A percentile compares a stretch with the other conserved stretches of the same genome.
These are phyloP conservation scores for Scenedesmus sp. DNA, from an alignment of 163 green algal species.

Conservation along the genomic window DNA sequence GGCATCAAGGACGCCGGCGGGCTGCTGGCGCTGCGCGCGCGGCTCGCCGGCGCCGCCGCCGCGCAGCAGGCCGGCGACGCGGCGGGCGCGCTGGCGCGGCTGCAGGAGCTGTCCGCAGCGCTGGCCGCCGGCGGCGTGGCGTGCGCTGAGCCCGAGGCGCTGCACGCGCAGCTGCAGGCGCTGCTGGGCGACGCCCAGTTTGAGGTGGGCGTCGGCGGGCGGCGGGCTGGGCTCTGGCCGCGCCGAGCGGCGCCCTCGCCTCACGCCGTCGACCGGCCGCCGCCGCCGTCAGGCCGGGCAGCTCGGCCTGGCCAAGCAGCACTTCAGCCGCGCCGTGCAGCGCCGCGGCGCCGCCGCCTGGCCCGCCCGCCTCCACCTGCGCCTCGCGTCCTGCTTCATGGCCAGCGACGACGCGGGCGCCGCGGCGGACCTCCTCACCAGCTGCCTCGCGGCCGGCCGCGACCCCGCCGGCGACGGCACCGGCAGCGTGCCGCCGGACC, in stretches of 20 bases:
- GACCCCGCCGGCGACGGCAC: not conserved
- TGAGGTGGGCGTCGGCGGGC: too few relatives aligned
- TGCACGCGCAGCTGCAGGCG: constrained; percentile 4
- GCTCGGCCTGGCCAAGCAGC: constrained; percentile 39
- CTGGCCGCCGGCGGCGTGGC: not conserved
- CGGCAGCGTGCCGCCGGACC: not conserved
- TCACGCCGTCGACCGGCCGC: too few relatives aligned
- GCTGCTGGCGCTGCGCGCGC: not conserved
- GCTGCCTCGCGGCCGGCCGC: not conserved
- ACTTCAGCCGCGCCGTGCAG: constrained; percentile 34
- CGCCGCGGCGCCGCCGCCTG: not conserved
- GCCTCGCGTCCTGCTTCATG: constrained; percentile 39
- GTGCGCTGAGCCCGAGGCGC: not conserved
- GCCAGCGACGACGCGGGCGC: constrained; percentile 4
- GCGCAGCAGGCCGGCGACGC: constrained; percentile 3
- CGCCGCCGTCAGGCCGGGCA: constrained; percentile 12
- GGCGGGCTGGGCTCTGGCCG: too few relatives aligned
- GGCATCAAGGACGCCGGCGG: constrained; percentile 20
- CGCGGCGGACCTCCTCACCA: constrained; percentile 19
- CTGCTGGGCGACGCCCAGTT: constrained; percentile 36
- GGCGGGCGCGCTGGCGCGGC: constrained; percentile 11
- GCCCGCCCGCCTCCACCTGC: not conserved
- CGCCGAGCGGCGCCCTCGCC: too few relatives aligned
- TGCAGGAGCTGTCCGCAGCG: constrained; percentile 24
- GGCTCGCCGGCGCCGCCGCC: not conserved